Evolutionary conservation across 176 grass and related monocot species (phyloP), one percentile per base, ranked within the genome.

Genomic region (Canna indica): DNA sequence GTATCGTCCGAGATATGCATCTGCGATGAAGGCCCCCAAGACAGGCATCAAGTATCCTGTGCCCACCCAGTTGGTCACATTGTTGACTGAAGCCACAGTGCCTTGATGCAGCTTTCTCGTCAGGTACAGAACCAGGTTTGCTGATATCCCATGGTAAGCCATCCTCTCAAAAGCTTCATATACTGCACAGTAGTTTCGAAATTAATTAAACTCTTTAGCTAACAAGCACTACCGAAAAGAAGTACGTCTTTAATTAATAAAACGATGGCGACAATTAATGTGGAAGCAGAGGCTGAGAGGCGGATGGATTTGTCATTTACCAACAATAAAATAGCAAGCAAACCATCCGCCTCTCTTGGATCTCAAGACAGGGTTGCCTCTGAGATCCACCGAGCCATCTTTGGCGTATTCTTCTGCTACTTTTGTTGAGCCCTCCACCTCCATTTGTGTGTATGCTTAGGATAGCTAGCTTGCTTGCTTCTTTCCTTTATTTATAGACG

Each of bases 331-430:
- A 15, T 45, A 70, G 28, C 68, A 70, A 47, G 68, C 69, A 24
- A 47, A 52, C 69, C 69, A 56, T 36, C 47, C 69, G 3, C 69
- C 69, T 34, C 18, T 53, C 29, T 56, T 13, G 8, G 69, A 72
- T 12, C 69, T 28, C 7, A 36, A 25, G 12, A 56, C 69, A 1
- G 69, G 69, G 46, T 72, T 72, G 46, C 69, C 69, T 54, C 36
- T 36, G 69, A 72, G 69, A 16, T 72, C 69, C 24, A 72, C 47
- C 1, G 69, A 72, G 45, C 69, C 69, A 54, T 72, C 69, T 9
- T 24, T 17, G 17, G 69, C 47, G 69, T 72, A 72, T 12, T 29
- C 24, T 12, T 22, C 67, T 11, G n/a, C 64, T 58, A 25, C 18
- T 15, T 9, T n/a, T 16, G 35, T 22, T 13, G 1, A n/a, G 35